phyloP scores from a whole-genome alignment of 257 asterid species.

The Rauvolfia tetraphylla region DNA sequence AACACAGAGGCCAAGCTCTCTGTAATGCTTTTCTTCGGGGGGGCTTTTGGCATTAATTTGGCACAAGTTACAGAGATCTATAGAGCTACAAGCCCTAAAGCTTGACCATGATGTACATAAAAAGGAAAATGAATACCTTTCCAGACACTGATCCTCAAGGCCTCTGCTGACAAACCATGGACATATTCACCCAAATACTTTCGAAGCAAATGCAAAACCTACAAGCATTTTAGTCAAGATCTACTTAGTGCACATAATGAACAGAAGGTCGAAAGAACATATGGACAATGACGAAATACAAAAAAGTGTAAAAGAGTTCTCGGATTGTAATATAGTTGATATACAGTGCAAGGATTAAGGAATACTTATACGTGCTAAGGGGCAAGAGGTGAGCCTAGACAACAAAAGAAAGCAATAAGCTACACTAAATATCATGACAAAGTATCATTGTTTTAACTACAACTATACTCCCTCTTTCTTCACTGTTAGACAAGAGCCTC shows the following conservation, averaged over 20 bases:
- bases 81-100: background rate
- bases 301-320: background rate
- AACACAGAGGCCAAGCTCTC: background rate
- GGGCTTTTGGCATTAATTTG: background rate
- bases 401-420: background rate
- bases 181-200: conserved; percentile 97
- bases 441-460: background rate
- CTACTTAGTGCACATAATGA: conserved; percentile 13
- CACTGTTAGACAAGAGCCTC: background rate
- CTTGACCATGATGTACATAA: background rate
- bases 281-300: conserved; percentile 1
- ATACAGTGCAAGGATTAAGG: background rate
- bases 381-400: background rate
- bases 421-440: background rate
- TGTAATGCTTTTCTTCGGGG: background rate
- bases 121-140: conserved; percentile 50
- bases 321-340: background rate
- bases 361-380: background rate
- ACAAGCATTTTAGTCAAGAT: conserved; percentile 20
- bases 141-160: conserved; percentile 97
- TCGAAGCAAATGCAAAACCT: conserved; percentile 99
- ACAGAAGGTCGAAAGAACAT: background rate
- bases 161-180: conserved; percentile 96
- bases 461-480: too few relatives aligned
- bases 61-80: background rate